Conservation (phyloP, 2,329 filamentous ascomycete species). For the Hypoxylon sp. region DNA sequence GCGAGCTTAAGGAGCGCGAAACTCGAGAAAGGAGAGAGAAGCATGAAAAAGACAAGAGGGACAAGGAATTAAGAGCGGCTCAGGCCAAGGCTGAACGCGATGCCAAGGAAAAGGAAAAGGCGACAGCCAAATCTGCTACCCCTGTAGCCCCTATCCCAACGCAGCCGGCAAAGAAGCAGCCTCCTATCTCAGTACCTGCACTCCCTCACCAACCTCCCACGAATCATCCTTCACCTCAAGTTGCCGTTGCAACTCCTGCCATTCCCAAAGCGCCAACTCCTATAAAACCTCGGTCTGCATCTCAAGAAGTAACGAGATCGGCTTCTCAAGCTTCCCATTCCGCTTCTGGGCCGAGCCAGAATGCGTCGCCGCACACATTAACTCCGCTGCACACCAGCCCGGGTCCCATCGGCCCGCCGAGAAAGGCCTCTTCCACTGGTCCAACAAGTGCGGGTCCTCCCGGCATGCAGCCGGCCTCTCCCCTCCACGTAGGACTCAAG, state of each 20-base stretch:
- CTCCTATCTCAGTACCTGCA: constrained; percentile 62
- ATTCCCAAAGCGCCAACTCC: constrained; percentile 87
- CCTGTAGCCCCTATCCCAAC: constrained; percentile 58
- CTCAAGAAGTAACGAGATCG: constrained; percentile 81
- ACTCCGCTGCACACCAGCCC: constrained; percentile 77
- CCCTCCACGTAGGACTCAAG: constrained; percentile 69
- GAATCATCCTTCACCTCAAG: constrained; percentile 81
- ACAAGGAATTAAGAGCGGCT: constrained; percentile 65
- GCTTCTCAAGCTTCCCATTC: constrained; percentile 79
- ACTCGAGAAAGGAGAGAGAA: constrained; percentile 69
- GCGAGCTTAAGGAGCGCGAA: constrained; percentile 78
- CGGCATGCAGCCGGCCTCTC: constrained; percentile 72
- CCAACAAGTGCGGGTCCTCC: constrained; percentile 45
- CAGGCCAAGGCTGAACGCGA: constrained; percentile 64
- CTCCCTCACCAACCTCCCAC: constrained; percentile 73
- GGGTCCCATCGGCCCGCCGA: constrained; percentile 72
- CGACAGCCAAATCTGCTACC: constrained; percentile 59
- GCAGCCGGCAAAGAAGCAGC: constrained; percentile 62
- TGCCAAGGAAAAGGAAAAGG: constrained; percentile 63
- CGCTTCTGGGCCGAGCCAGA: constrained; percentile 67
- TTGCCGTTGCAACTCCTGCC: constrained; percentile 83
- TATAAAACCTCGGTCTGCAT: constrained; percentile 80
- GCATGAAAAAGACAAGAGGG: constrained; percentile 71
- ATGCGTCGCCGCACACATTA: constrained; percentile 71
- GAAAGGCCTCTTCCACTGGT: constrained; percentile 66